Evolutionary conservation across 2,329 filamentous ascomycete genomes (phyloP).

Genomic region (Paraphaeosphaeria sporulosa): DNA sequence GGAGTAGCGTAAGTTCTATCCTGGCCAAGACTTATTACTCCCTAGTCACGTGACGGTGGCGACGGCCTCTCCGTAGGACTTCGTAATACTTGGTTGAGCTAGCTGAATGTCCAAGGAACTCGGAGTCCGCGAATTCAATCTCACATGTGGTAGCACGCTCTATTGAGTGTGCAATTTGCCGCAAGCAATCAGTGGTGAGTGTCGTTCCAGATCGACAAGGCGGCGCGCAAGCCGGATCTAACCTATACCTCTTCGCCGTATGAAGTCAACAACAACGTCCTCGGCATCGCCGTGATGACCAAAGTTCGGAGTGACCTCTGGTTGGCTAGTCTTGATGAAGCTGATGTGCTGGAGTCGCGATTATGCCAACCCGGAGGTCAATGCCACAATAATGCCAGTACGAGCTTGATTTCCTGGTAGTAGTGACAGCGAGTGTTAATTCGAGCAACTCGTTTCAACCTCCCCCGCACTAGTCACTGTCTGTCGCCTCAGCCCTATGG

Average conservation of each 20-base stretch:
- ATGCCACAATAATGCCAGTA: neutral
- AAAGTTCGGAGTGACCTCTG: neutral
- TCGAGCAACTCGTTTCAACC: neutral
- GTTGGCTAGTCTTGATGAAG: neutral
- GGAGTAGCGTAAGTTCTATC: neutral
- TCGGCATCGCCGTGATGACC: conserved; percentile 6
- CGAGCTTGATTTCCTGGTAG: neutral
- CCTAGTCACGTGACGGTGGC: conserved; percentile 18
- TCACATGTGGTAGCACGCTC: neutral
- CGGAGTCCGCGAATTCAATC: conserved; percentile 7
- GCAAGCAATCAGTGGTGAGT: conserved; percentile 9
- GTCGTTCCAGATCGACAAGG: neutral
- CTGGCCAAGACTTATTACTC: neutral
- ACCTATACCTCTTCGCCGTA: neutral
- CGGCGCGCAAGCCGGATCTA: neutral
- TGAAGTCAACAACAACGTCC: neutral
- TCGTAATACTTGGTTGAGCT: neutral
- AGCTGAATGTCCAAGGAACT: neutral
- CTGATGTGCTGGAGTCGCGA: neutral
- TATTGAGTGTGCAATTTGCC: conserved; percentile 5
- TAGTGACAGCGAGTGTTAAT: neutral
- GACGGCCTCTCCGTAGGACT: conserved; percentile 18
- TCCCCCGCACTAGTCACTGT: neutral
- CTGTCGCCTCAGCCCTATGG: conserved; percentile 3
- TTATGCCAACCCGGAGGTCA: neutral